Evolutionary conservation across 1,139 yeast species (phyloP), one percentile per base, ranked within the genome.

Genomic region (Debaryomyces sp.): DNA sequence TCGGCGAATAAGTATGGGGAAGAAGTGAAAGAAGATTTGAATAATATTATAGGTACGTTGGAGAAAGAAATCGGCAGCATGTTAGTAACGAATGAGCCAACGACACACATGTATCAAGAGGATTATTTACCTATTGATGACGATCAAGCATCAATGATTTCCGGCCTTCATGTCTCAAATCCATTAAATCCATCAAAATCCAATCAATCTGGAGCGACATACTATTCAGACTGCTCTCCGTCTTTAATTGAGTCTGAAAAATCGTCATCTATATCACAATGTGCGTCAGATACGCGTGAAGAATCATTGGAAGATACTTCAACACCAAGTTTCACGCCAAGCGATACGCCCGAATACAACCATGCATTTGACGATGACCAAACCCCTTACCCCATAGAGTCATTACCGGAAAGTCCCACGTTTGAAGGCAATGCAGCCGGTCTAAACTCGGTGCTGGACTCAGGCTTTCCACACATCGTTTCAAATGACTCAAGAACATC

Each of bases 331-430:
- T 23, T 17, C 13, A 41, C 53, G 2, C 52, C 51, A 41, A 49
- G 46, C 24, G 47, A 40, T 5, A 45, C n/a, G 13, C 23, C 30
- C 5, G 34, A 17, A 17, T 33, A 21, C 15, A 43, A 51, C 2
- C 49, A 47, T 29, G 48, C 21, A 10, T 12, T 4, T 29, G 32
- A 18, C 18, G 26, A 41, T 2, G 30, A 4, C 13, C 30, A 27
- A 27, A 48, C 43, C 3, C 64, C 64, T 6, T 62, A 62, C 46
- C 66, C 66, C 2, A 41, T 59, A 17, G 58, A 58, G 42, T 54
- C 62, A 2, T 58, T 63, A 0, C 42, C 42, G 9, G 32, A 39
- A 15, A 42, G 39, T 17, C 45, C 26, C 35, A 26, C 33, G 10
- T 34, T 34, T 18, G 23, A 24, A 21, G 13, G 36, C 7, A 32